Evolutionary conservation across 768 basidiomycete species (phyloP).

Genomic region (Russula sp.): DNA sequence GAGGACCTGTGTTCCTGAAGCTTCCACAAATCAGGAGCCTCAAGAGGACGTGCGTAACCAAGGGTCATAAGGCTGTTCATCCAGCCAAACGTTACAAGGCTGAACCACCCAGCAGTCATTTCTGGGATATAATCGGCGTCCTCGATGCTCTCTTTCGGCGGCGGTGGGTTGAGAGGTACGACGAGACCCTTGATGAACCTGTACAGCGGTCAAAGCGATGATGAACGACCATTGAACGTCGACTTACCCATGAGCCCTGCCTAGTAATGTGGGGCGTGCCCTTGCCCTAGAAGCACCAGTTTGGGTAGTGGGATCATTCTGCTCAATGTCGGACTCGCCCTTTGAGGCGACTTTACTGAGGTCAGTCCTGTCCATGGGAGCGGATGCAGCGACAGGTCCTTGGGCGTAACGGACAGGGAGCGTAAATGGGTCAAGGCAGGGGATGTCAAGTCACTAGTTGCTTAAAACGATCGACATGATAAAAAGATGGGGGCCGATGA

Average conservation of each 20-base stretch:
- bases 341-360: background rate
- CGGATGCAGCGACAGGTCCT: background rate
- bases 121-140: slow-evolving; percentile 63
- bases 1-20: slow-evolving; percentile 60
- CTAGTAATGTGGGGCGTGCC: background rate
- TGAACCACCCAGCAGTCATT: slow-evolving; percentile 52
- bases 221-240: background rate
- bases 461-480: background rate
- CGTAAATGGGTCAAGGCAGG: background rate
- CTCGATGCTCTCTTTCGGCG: slow-evolving; percentile 48
- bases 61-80: slow-evolving; percentile 62
- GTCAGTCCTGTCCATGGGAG: background rate
- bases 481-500: background rate
- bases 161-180: slow-evolving; percentile 30
- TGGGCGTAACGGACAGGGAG: background rate
- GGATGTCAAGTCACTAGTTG: background rate
- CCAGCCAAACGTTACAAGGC: slow-evolving; percentile 66
- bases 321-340: background rate
- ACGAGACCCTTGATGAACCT: slow-evolving; percentile 21
- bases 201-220: background rate
- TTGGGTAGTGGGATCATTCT: background rate
- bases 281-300: background rate
- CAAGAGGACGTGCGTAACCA: slow-evolving; percentile 76
- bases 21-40: slow-evolving; percentile 76
- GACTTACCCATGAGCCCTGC: background rate